Evolutionary conservation across 768 basidiomycete species (phyloP), one percentile per base, ranked within the genome.

Genomic region (Tephrocybe sp.): DNA sequence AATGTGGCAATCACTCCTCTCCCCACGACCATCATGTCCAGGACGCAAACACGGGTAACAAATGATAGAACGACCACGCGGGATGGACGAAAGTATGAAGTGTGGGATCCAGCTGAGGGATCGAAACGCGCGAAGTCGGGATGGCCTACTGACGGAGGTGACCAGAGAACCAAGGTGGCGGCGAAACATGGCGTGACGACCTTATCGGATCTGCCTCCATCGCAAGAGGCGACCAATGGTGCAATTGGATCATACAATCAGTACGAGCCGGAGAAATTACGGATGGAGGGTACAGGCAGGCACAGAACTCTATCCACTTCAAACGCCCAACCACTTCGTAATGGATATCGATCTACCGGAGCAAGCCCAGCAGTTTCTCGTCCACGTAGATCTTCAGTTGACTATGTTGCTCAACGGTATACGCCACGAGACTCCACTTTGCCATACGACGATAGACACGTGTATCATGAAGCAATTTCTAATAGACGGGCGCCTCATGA

Each of bases 11-110:
- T 32, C 7, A 39, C 23, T 46, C 26, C 33, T 52, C 22, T 16
- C 19, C 35, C 39, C 45, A 22, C 23, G 23, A 46, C 45, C 45
- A 34, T 8, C 39, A 52, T 52, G 51, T 52, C 45, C n/a, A 13
- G 40, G 36, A 48, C 39, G 30, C 50, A 51, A 36, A 45, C 50
- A 34, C 40, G 22, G 26, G 35, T 45, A 5, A 26, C 19, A 17
- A 26, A 31, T n/a, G 42, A 46, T 6, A 42, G 12, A 32, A 14
- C 20, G 4, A 26, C 42, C 13, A 43, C 43, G 38, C 38, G 20
- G 13, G 44, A 22, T 6, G 2, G 2, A 20, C 47, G 32, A 45
- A 39, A 44, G 10, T 52, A 17, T 35, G 42, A 55, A 19, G 31
- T 30, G n/a, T 40, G 41, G 46, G 22, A 4, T 16, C 12, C 19